Conservation (phyloP, 139 green algal genomes). For the Volvox africanus region DNA sequence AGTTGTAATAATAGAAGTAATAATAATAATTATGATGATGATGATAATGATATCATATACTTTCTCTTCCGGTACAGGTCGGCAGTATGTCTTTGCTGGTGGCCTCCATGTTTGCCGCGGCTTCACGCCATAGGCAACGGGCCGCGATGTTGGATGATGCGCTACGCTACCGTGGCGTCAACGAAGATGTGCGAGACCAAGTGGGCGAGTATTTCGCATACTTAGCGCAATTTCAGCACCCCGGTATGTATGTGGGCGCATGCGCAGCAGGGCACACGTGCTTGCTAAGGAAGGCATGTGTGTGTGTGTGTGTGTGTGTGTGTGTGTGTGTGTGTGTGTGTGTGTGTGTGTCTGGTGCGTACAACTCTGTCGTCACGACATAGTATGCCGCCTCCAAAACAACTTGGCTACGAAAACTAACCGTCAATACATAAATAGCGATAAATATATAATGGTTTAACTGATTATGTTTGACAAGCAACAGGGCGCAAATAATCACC, state of each 20-base stretch:
- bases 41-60: neutral
- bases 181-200: neutral
- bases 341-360: too few relatives aligned
- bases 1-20: neutral
- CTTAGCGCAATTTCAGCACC: neutral
- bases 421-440: too few relatives aligned
- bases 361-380: too few relatives aligned
- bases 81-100: constrained; percentile 26
- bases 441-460: too few relatives aligned
- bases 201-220: constrained; percentile 4
- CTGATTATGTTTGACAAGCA: too few relatives aligned
- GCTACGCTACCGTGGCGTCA: neutral
- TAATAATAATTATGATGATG: neutral
- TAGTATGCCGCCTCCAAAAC: too few relatives aligned
- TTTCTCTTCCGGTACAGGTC: neutral
- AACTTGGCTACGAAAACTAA: too few relatives aligned
- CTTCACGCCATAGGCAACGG: constrained; percentile 13
- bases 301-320: neutral
- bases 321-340: too few relatives aligned
- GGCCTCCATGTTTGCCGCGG: neutral
- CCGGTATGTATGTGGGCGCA: neutral
- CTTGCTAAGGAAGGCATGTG: neutral
- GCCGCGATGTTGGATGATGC: constrained; percentile 17
- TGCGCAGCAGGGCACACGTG: neutral
- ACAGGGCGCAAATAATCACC: too few relatives aligned